Evolutionary conservation across 768 basidiomycete genomes (phyloP).

Genomic region (Mycena venus): DNA sequence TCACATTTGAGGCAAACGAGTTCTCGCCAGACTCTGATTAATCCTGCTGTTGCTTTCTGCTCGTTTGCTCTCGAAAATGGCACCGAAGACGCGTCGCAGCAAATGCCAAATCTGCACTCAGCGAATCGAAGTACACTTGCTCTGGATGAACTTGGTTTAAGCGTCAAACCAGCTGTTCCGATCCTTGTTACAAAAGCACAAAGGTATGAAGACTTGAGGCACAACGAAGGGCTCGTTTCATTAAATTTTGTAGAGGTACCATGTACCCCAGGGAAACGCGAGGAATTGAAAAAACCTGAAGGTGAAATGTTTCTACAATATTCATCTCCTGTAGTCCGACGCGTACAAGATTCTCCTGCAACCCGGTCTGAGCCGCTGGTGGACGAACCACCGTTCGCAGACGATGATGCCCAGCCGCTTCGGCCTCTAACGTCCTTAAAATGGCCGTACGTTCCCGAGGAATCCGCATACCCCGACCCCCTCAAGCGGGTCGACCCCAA

Average conservation of each 20-base stretch:
- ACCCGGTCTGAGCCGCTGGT: background rate
- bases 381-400: constrained; percentile 31
- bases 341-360: background rate
- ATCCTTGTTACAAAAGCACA: constrained; percentile 84
- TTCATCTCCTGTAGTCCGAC: background rate
- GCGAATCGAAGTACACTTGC: constrained; percentile 80
- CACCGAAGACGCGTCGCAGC: constrained; percentile 39
- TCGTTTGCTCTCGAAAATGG: no score
- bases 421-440: constrained; percentile 80
- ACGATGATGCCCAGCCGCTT: constrained; percentile 58
- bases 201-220: constrained; percentile 66
- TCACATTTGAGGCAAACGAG: no score
- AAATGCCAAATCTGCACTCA: constrained; percentile 73
- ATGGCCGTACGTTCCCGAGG: constrained; percentile 91
- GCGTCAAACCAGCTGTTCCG: constrained; percentile 73
- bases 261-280: constrained; percentile 1
- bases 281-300: background rate
- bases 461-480: constrained; percentile 85
- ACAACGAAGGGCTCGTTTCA: background rate
- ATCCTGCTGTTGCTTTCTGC: no score
- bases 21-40: no score
- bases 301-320: background rate
- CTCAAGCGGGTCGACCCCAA: constrained; percentile 90
- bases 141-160: constrained; percentile 60
- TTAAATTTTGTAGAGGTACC: constrained; percentile 9